Conservation (phyloP, 2,329 filamentous ascomycete genomes). For the Juglanconis oblonga region DNA sequence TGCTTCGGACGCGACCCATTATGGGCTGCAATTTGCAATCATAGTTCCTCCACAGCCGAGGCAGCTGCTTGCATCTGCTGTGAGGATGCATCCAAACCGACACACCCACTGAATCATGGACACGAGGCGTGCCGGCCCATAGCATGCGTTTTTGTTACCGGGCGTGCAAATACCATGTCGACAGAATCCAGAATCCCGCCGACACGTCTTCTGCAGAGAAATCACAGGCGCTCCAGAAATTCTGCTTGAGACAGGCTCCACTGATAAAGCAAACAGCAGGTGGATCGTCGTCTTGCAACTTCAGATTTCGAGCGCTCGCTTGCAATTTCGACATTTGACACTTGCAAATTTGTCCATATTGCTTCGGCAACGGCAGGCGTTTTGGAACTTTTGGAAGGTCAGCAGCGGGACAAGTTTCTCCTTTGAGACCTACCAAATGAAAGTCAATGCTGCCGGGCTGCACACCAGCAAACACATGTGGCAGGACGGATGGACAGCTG, state of each 20-base stretch:
- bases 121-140: background rate
- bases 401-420: conserved; percentile 3
- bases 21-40: background rate
- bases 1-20: background rate
- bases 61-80: background rate
- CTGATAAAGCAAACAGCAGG: background rate
- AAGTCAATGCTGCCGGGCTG: background rate
- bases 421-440: background rate
- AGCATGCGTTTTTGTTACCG: background rate
- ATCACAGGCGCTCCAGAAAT: background rate
- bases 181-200: background rate
- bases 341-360: conserved; percentile 15
- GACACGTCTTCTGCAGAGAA: background rate
- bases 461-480: conserved; percentile 1
- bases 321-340: conserved; percentile 15
- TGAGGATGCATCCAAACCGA: background rate
- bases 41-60: background rate
- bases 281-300: background rate
- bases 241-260: background rate
- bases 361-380: conserved; percentile 13
- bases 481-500: background rate
- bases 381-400: conserved; percentile 5
- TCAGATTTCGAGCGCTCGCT: background rate
- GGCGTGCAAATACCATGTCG: background rate
- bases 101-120: background rate